Base-by-base conservation (phyloP, 768 basidiomycete genomes). In the Suillus lakei region DNA sequence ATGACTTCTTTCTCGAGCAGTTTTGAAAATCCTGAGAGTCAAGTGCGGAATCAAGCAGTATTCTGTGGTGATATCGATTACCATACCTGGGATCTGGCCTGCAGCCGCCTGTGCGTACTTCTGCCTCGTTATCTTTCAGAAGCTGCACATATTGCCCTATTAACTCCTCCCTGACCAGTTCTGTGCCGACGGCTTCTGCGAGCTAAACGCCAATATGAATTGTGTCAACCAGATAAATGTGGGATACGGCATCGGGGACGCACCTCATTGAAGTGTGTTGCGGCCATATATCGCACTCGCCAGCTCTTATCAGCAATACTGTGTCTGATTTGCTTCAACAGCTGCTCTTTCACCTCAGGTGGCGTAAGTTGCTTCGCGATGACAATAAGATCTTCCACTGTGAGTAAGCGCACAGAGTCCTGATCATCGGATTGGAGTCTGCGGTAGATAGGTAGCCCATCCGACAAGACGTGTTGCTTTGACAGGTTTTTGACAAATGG, bases 231-330 rank as follows among this genome's bases (percentile, higher is more conserved):
- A 44, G 10, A 43, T 13, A 7, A 43, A 1, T 16, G 55, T 69
- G 53, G 34, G 46, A 34, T 39, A 1, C 28, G 28, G 18, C 26
- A 39, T 41, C 26, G 12, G 3, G 43, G 18, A 68, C 82, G 64
- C 68, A 93, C 95, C 85, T 96, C 92, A 69, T 99, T 98, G 79
- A 99, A 99, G 77, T 98, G 94, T 68, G 88, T 95, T 2, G 96
- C 97, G 18, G 96, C 95, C 96, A 99, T 98, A 78, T 98, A 99
- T 75, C 98, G 85, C 61, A 99, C 98, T 70, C 98, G 85, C 98
- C 98, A 99, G 76, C 95, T 97, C 83, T 98, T 98, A 78, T 99
- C 98, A 13, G 89, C 84, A 58, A 98, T 90, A 68, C 92, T 93
- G 66, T 91, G 87, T 72, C 93, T 88, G 71, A 98, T 90, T 76